Base-by-base conservation (phyloP, 805 yeast species). In the Wickerhamomyces chambardii region DNA sequence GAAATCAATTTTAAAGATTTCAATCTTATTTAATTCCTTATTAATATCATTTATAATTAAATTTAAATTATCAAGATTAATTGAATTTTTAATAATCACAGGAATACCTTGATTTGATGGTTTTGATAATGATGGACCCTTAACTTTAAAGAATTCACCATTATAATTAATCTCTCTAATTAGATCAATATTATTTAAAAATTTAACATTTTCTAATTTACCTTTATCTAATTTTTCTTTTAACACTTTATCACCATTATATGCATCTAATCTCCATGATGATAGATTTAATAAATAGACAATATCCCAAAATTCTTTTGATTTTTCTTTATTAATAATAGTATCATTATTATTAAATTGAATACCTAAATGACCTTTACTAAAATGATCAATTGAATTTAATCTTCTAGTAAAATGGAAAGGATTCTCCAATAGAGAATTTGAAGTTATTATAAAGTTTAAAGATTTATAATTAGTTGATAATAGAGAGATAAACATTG, bases 61-160 rank as follows among this genome's bases (percentile, higher is more conserved):
- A 24, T 24, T n/a, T 11, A 9, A 9, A 11, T 11, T 11, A 9
- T 10, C 7, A 6, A 24, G 5, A 6, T 9, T 24, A 24, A 11
- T 12, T 12, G 4, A 6, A 24, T 24, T 24, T 44, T 65, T 69
- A 29, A 65, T 51, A 28, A 66, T 45, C 8, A 66, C 61, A 3
- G 72, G 72, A 4, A 66, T 42, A 36, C 69, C 53, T 39, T 66
- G 71, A 4, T 65, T 66, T 8, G 68, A 51, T 3, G 71, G 70
- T 22, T 59, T 58, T 5, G 63, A 58, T 30, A 63, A 60, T 31
- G 43, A 53, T 4, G 67, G 68, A 2, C 66, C 69, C 2, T 64
- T 64, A 15, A 66, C 67, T 2, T 48, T 58, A 44, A 48, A 66
- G 39, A 52, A 56, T 33, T 59, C 49, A 5, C 72, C 72, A 29